These are phyloP conservation scores for Sporothrix brunneoviolacea DNA, from an alignment of 2,329 filamentous ascomycete species.

Conservation along the genomic window DNA sequence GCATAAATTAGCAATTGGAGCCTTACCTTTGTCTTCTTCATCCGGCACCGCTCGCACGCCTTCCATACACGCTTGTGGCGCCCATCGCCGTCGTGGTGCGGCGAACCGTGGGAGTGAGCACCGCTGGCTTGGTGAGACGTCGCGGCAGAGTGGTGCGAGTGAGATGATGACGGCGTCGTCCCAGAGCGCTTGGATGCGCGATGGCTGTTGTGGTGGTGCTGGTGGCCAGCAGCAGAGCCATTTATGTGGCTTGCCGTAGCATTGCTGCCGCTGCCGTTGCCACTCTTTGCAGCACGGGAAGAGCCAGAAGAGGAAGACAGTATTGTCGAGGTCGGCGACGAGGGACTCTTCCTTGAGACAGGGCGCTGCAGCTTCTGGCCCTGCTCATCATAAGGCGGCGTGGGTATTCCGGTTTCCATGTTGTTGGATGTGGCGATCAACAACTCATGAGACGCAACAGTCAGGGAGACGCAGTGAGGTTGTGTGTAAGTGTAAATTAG, in stretches of 20 bases:
- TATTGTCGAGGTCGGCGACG: conserved; percentile 29
- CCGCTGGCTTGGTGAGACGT: conserved; percentile 1
- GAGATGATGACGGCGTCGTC: conserved; percentile 16
- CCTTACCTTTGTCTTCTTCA: conserved; percentile 62
- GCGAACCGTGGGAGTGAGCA: conserved; percentile 25
- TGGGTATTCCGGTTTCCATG: conserved; percentile 47
- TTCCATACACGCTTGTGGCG: conserved; percentile 62
- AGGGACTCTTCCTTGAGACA: conserved; percentile 32
- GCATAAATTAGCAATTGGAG: not conserved
- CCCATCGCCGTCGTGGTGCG: conserved; percentile 40
- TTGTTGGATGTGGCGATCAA: not conserved
- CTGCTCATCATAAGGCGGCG: conserved; percentile 45
- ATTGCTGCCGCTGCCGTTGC: conserved; percentile 17
- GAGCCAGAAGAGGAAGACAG: not conserved
- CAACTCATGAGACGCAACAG: too few species aligned
- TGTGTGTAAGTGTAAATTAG: not conserved
- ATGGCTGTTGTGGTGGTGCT: conserved; percentile 27
- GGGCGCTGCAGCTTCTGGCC: conserved; percentile 1
- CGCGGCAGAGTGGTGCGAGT: conserved; percentile 23
- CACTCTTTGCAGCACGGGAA: conserved; percentile 18
- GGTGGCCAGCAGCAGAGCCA: not conserved
- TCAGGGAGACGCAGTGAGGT: too few species aligned
- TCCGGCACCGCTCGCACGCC: conserved; percentile 58
- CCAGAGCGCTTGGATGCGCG: conserved; percentile 46
- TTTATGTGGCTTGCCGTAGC: not conserved